Evolutionary conservation across 225 moss, liverwort and hornwort species (phyloP), one percentile per base, ranked within the genome.

Genomic region (Bryum argenteum): DNA sequence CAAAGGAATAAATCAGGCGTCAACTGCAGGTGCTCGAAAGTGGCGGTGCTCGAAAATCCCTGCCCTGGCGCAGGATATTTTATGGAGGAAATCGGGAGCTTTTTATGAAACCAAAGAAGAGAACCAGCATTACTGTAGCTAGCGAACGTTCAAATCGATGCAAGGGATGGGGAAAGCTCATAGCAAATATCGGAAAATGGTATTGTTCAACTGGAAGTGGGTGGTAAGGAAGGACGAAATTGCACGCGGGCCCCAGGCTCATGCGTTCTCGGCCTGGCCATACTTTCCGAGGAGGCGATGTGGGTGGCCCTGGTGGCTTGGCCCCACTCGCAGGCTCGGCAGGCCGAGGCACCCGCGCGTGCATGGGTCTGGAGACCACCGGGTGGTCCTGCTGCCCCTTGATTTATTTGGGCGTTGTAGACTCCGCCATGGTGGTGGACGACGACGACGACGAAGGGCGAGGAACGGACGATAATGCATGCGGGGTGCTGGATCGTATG

Each of bases 221-320:
- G 57, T 47, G 38, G 66, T 56, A 33, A 28, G 33, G n/a, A 66
- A 58, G 48, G 66, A 50, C 48, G 56, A 58, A 74, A 74, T 39
- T 66, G 39, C 73, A 67, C 67, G 47, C 54, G 61, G 72, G 61
- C 62, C 64, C 67, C 40, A 10, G 63, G 22, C 59, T 77, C 78
- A 82, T 78, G 78, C 77, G 55, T 78, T 78, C 74, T 69, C 11
- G 70, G 60, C 69, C 50, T 38, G 69, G 73, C 65, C 77, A 65
- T 73, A 44, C 81, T 77, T 81, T 81, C 73, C 70, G 65, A 81
- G 73, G 69, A 64, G 64, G 63, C 69, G 66, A 61, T 55, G 58
- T 69, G 73, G 69, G 58, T 72, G 81, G 67, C 71, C 67, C 22
- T 42, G 41, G 50, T 40, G 20, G 18, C 65, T 53, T 21, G 67